Evolutionary conservation across 768 basidiomycete species (phyloP).

Genomic region (Arthromyces matolae): DNA sequence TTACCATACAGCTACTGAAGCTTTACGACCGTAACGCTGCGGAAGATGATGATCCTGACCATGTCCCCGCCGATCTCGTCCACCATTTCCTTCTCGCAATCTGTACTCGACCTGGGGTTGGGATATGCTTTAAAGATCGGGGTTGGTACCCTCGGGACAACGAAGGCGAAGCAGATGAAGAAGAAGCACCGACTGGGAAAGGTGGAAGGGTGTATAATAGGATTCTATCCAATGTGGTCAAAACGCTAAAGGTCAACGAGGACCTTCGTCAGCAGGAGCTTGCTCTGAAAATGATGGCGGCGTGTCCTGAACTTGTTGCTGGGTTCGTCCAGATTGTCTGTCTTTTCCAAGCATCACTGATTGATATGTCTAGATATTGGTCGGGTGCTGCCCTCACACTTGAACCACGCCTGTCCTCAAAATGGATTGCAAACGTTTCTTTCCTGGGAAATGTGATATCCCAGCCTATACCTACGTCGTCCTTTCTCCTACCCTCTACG

Average conservation of each 20-base stretch:
- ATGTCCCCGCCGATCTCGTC: constrained; percentile 71
- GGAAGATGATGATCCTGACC: constrained; percentile 46
- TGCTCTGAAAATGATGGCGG: constrained; percentile 70
- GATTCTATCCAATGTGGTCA: constrained; percentile 73
- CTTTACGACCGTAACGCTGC: constrained; percentile 61
- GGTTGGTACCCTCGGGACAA: constrained; percentile 87
- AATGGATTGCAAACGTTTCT: constrained; percentile 88
- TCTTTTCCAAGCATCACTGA: constrained; percentile 2
- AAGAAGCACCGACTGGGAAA: too few relatives aligned
- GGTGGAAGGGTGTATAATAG: constrained; percentile 77
- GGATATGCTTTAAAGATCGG: constrained; percentile 83
- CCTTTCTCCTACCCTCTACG: constrained; percentile 54
- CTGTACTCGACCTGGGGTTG: constrained; percentile 75
- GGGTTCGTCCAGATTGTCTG: constrained; percentile 52
- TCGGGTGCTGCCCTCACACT: constrained; percentile 62
- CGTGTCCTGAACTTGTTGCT: constrained; percentile 84
- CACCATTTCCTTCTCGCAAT: constrained; percentile 87
- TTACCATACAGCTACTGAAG: constrained; percentile 69
- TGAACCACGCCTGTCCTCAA: constrained; percentile 82
- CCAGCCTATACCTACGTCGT: constrained; percentile 61
- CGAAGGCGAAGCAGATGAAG: constrained; percentile 40
- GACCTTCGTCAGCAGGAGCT: constrained; percentile 84
- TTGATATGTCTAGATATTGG: constrained; percentile 60
- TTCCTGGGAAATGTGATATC: constrained; percentile 79
- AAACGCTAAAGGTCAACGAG: constrained; percentile 81